These are phyloP conservation scores for Neurospora sp. DNA, from an alignment of 495 filamentous ascomycete species.

Conservation along the genomic window DNA sequence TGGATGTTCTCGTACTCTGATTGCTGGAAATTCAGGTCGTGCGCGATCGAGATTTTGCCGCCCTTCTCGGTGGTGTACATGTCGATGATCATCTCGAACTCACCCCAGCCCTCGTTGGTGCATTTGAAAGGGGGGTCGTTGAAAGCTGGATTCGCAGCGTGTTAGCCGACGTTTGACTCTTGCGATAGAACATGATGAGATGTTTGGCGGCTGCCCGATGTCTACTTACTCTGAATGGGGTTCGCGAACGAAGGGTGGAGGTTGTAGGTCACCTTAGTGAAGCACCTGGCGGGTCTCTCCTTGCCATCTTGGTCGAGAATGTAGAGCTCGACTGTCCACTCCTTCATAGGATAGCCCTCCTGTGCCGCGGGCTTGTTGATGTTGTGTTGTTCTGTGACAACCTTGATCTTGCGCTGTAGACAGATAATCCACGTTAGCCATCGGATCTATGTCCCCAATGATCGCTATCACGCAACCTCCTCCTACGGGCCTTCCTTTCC, in stretches of 20 bases:
- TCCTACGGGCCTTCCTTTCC: neutral
- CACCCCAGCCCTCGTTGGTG: constrained; percentile 93
- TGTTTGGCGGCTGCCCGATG: neutral
- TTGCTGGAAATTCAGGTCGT: constrained; percentile 87
- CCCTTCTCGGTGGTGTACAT: constrained; percentile 73
- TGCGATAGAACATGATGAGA: neutral
- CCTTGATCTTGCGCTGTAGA: constrained; percentile 66
- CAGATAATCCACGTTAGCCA: constrained; percentile 3
- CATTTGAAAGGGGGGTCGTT: constrained; percentile 81
- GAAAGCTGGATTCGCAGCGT: constrained; percentile 44
- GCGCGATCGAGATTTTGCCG: constrained; percentile 66
- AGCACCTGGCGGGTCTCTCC: constrained; percentile 67
- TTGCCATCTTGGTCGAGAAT: constrained; percentile 51
- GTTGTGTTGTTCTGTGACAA: constrained; percentile 82
- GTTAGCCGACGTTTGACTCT: constrained; percentile 2
- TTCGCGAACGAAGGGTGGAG: constrained; percentile 89
- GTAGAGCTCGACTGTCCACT: constrained; percentile 57
- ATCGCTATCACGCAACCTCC: neutral
- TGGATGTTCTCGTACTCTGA: constrained; percentile 79
- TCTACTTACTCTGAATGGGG: constrained; percentile 67
- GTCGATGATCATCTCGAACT: constrained; percentile 91
- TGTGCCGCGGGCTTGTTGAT: constrained; percentile 64
- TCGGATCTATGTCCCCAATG: neutral
- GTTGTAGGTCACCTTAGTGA: constrained; percentile 84
- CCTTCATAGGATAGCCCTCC: constrained; percentile 85